Evolutionary conservation across 495 filamentous ascomycete genomes (phyloP).

Genomic region (Entonaema liquescens): DNA sequence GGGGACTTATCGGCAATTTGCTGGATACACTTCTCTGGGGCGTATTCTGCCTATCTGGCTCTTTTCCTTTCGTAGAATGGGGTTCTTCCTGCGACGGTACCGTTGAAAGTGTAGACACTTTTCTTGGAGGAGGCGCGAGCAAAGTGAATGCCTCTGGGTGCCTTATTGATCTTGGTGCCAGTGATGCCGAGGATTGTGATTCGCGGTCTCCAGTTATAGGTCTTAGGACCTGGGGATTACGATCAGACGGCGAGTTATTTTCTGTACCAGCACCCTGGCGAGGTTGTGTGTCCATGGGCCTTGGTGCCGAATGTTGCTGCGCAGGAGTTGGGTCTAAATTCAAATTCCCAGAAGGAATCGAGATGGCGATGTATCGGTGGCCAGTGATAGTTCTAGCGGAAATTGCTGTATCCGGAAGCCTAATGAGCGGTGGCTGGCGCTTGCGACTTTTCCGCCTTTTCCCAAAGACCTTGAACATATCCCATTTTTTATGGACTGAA

Average conservation of each 20-base stretch:
- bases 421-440: constrained; percentile 42
- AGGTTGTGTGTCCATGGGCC: constrained; percentile 12
- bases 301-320: constrained; percentile 4
- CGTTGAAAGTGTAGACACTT: constrained; percentile 23
- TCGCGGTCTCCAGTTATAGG: constrained; percentile 44
- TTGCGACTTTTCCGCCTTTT: constrained; percentile 30
- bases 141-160: constrained; percentile 17
- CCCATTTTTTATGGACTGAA: constrained; percentile 38
- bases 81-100: constrained; percentile 25
- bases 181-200: constrained; percentile 38
- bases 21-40: neutral
- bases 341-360: constrained; percentile 50
- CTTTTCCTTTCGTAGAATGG: constrained; percentile 20
- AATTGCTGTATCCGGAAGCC: constrained; percentile 57
- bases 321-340: neutral
- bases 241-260: constrained; percentile 25
- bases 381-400: constrained; percentile 53
- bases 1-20: constrained; percentile 18
- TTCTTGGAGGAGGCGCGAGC: constrained; percentile 29
- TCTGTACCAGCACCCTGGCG: constrained; percentile 8
- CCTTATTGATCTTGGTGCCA: constrained; percentile 1
- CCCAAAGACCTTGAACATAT: constrained; percentile 40
- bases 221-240: constrained; percentile 31
- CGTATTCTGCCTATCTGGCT: neutral
- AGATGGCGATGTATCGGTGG: constrained; percentile 61